phyloP scores from a whole-genome alignment of 331 rosid genomes.

The Pyracantha coccinea region DNA sequence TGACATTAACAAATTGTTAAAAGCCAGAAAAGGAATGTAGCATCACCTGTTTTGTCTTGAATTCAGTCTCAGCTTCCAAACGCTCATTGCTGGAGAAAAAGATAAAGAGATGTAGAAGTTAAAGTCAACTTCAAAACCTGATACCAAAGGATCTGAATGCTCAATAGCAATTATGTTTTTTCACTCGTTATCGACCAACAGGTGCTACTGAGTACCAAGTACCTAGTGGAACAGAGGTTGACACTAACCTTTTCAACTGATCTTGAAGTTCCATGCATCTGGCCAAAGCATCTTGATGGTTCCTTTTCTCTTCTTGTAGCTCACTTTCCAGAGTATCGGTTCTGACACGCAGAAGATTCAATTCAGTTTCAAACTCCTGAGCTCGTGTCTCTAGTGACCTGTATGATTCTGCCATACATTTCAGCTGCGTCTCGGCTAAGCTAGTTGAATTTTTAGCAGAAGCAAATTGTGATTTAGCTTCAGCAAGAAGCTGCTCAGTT shows the following conservation, averaged over 20 bases:
- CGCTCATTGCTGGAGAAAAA: slow-evolving; percentile 42
- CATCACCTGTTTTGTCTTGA: slow-evolving; percentile 59
- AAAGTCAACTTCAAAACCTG: slow-evolving; percentile 5
- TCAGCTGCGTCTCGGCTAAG: slow-evolving; percentile 88
- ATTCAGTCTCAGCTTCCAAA: slow-evolving; percentile 36
- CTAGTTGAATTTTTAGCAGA: slow-evolving; percentile 74
- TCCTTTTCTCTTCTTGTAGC: slow-evolving; percentile 68
- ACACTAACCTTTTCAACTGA: slow-evolving; percentile 65
- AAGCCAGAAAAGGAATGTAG: background rate
- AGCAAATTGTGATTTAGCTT: slow-evolving; percentile 66
- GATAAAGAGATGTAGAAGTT: slow-evolving; percentile 8
- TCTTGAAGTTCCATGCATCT: slow-evolving; percentile 74
- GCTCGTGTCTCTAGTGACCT: slow-evolving; percentile 80
- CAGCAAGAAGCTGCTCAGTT: slow-evolving; percentile 82
- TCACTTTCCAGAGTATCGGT: slow-evolving; percentile 56
- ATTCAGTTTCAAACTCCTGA: slow-evolving; percentile 60
- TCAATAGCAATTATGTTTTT: background rate
- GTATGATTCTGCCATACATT: slow-evolving; percentile 96
- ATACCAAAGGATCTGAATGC: background rate
- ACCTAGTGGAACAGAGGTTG: background rate
- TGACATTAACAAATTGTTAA: too few relatives aligned
- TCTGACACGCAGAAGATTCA: slow-evolving; percentile 48
- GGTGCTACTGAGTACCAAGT: background rate
- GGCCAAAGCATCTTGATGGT: slow-evolving; percentile 55
- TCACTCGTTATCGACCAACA: background rate